phyloP scores from a whole-genome alignment of 2,329 filamentous ascomycete species.

The Cladosporium sp. region DNA sequence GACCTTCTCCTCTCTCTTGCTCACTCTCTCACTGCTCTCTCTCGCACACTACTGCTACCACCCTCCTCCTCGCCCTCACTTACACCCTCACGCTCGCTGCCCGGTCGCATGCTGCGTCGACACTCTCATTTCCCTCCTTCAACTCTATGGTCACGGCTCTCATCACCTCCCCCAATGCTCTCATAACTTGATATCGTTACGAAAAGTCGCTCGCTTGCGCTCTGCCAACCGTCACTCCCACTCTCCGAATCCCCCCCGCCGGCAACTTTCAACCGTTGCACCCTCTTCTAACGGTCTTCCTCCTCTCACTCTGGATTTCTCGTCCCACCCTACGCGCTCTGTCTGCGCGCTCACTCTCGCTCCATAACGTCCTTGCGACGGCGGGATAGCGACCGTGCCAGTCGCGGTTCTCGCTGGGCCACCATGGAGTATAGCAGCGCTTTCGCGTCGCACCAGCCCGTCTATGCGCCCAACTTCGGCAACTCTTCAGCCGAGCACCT shows the following conservation, averaged over 20 bases:
- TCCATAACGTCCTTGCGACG: neutral
- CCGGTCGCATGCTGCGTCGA: too few species aligned
- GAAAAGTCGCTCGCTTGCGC: conserved; percentile 4
- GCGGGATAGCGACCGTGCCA: neutral
- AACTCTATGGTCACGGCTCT: neutral
- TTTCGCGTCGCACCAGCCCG: conserved; percentile 2
- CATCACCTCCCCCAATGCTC: neutral
- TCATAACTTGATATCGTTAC: neutral
- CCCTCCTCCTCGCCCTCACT: too few species aligned
- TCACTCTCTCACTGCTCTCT: neutral
- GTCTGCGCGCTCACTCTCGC: conserved; percentile 1
- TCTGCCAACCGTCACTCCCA: neutral
- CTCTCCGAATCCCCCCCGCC: neutral
- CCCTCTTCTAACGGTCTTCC: conserved; percentile 3
- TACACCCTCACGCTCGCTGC: too few species aligned
- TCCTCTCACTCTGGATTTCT: conserved; percentile 5
- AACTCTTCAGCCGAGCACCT: conserved; percentile 8
- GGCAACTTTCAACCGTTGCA: conserved; percentile 5
- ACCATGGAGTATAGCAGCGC: conserved; percentile 9
- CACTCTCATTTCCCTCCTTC: neutral
- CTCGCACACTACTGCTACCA: too few species aligned
- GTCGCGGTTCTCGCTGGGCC: neutral
- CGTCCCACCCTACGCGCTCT: neutral
- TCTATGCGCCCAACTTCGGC: conserved; percentile 10
- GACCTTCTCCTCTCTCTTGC: neutral